A percentile compares a stretch with the other conserved stretches of the same genome.
phyloP scores from a whole-genome alignment of 2,329 filamentous ascomycete species.

The Clonostachys rosea region DNA sequence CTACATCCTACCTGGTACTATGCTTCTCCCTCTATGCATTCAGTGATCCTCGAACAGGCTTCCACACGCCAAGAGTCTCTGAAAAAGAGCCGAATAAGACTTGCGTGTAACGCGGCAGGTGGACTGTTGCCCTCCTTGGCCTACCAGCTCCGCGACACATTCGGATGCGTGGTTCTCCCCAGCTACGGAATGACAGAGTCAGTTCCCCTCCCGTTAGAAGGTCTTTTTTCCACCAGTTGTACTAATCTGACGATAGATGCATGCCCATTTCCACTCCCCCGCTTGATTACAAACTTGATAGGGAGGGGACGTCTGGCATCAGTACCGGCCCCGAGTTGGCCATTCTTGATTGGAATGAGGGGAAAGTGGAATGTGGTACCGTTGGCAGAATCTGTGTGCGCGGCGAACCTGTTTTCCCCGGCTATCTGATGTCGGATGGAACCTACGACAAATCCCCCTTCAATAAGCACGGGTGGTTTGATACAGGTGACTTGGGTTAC shows the following conservation, averaged over 20 bases:
- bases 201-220: constrained; percentile 4
- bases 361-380: constrained; percentile 16
- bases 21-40: constrained; percentile 53
- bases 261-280: constrained; percentile 54
- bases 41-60: constrained; percentile 43
- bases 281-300: constrained; percentile 43
- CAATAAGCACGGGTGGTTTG: constrained; percentile 44
- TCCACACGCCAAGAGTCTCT: constrained; percentile 29
- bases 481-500: constrained; percentile 49
- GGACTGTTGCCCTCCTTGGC: constrained; percentile 47
- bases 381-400: constrained; percentile 46
- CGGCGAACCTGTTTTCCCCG: constrained; percentile 43
- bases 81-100: constrained; percentile 35
- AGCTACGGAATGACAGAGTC: constrained; percentile 56
- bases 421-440: constrained; percentile 39
- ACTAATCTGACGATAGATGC: constrained; percentile 22
- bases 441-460: constrained; percentile 38
- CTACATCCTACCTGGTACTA: constrained; percentile 51
- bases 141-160: constrained; percentile 39
- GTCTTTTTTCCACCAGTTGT: neutral
- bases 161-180: constrained; percentile 45
- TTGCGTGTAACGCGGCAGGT: constrained; percentile 53
- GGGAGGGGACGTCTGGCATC: constrained; percentile 47
- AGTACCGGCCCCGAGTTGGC: constrained; percentile 44
- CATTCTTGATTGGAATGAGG: constrained; percentile 37